These are phyloP conservation scores for Butyriboletus appendiculatus DNA, from an alignment of 1,284 basidiomycete species.

Conservation along the genomic window DNA sequence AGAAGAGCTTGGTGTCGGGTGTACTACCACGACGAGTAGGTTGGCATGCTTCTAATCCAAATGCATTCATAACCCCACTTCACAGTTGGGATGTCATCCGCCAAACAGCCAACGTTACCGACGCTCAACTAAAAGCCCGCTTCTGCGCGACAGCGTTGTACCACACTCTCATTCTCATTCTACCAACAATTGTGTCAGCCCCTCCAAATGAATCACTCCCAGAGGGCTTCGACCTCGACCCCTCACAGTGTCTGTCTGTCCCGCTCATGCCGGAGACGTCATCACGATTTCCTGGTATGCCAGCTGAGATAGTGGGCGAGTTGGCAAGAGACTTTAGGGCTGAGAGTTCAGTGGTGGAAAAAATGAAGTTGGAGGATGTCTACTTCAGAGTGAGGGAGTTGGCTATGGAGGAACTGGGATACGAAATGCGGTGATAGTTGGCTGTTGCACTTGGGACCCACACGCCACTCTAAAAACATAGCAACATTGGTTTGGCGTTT, in stretches of 20 bases:
- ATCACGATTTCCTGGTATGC: slow-evolving; percentile 70
- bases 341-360: slow-evolving; percentile 58
- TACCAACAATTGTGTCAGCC: slow-evolving; percentile 35
- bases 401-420: slow-evolving; percentile 47
- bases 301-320: slow-evolving; percentile 59
- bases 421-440: slow-evolving; percentile 20
- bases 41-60: slow-evolving; percentile 9
- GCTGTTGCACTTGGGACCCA: not conserved
- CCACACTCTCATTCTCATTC: slow-evolving; percentile 51
- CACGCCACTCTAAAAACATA: not conserved
- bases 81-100: slow-evolving; percentile 72
- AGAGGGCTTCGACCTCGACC: slow-evolving; percentile 52
- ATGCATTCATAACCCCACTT: slow-evolving; percentile 3
- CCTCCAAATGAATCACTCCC: slow-evolving; percentile 39
- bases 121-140: slow-evolving; percentile 66
- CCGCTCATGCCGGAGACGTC: slow-evolving; percentile 59
- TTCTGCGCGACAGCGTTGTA: slow-evolving; percentile 73
- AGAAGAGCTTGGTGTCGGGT: slow-evolving; percentile 84
- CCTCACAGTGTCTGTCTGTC: slow-evolving; percentile 52
- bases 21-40: slow-evolving; percentile 87
- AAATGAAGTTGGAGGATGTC: slow-evolving; percentile 57
- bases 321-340: slow-evolving; percentile 57
- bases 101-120: slow-evolving; percentile 67
- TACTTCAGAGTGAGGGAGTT: slow-evolving; percentile 62
- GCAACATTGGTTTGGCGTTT: not conserved